Base-by-base conservation (phyloP, 495 filamentous ascomycete genomes). In the Tuber magnatum region DNA sequence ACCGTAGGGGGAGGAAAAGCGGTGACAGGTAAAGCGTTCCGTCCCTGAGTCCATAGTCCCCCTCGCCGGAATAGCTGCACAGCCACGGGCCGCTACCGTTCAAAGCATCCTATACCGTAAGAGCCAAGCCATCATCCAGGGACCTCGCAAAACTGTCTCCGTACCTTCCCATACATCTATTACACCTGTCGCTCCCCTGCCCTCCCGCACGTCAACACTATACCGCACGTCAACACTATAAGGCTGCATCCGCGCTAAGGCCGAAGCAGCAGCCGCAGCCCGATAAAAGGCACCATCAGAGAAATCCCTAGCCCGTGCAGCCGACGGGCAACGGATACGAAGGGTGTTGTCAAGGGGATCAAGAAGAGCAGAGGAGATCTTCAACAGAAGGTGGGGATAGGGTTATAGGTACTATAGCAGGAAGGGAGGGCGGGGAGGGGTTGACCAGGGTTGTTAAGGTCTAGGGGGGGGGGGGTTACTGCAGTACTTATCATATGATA, bases 401-500 rank as follows among this genome's bases (percentile, higher is more conserved):
- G 56, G 78, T 75, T 44, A 75, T 81, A 16, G 68, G 78, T 42
- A 24, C 80, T 35, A 77, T 81, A 32, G 80, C 73, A n/a, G 73
- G 80, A 71, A 80, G 70, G 48, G 56, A 75, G 35, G 41, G 41
- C 41, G 77, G 3, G 44, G 40, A 61, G 12, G 75, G 73, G 3
- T 81, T 78, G 80, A 70, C 77, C n/a, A 76, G 44, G 65, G 78
- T 81, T 16, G 48, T 73, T 20, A 73, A 80, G 38, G 72, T 75
- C 7, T n/a, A n/a, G n/a, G n/a, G n/a, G n/a, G n/a, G 78, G 78
- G 44, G 74, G 39, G 44, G 75, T 81, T 35, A 78, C 75, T 9
- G 80, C 75, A 18, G 80, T 81, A 10, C 32, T 81, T 81, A n/a
- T n/a, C n/a, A n/a, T n/a, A n/a, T n/a, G n/a, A n/a, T 74, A 69